Evolutionary conservation across 106 monocot species (phyloP).

Genomic region (Platanthera guangdongensis): DNA sequence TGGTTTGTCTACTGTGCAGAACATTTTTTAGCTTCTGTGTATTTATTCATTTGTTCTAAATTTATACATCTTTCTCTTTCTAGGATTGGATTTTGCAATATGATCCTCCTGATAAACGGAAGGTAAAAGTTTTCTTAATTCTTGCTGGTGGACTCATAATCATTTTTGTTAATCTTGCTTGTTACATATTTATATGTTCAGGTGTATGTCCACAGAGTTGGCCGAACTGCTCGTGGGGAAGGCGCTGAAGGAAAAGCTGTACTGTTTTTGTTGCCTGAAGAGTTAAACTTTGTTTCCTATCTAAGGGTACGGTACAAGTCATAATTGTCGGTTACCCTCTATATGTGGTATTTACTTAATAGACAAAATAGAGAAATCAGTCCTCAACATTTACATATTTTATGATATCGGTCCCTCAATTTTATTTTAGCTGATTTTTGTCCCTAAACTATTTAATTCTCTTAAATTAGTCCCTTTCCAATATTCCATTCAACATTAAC

Average conservation of each 20-base stretch:
- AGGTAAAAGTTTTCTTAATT: conserved; percentile 35
- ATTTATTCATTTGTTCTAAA: background rate
- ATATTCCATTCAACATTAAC: too few relatives aligned
- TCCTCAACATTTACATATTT: too few relatives aligned
- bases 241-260: conserved; percentile 64
- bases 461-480: too few relatives aligned
- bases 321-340: background rate
- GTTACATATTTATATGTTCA: conserved; percentile 12
- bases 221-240: conserved; percentile 92
- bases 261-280: conserved; percentile 76
- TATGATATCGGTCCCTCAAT: too few relatives aligned
- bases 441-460: too few relatives aligned
- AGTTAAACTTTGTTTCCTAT: conserved; percentile 75
- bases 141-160: background rate
- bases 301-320: conserved; percentile 41
- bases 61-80: background rate
- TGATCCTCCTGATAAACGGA: conserved; percentile 97
- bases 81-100: conserved; percentile 97
- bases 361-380: too few relatives aligned
- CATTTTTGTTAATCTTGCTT: background rate
- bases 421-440: too few relatives aligned
- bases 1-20: conserved; percentile 38
- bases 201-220: conserved; percentile 92
- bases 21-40: background rate
- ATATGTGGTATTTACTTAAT: background rate